Base-by-base conservation (phyloP, 139 green algal genomes). In the Asterochloris erici region DNA sequence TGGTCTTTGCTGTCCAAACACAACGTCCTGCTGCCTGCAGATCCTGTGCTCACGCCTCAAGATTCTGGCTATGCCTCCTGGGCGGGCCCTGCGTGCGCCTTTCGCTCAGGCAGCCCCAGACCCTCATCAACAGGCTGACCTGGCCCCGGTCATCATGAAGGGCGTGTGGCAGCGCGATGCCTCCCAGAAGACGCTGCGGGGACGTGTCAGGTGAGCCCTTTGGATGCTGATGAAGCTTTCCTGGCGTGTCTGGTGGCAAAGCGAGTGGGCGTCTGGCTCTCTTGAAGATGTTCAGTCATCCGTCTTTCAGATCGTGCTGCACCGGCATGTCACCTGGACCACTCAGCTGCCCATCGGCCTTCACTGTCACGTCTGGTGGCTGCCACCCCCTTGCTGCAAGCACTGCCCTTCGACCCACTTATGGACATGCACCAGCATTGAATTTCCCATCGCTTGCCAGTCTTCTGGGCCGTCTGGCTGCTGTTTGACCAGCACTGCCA, bases 31-130 rank as follows among this genome's bases (percentile, higher is more conserved):
- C 61, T 63, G 0, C 21, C 14, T 86, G 54, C 90, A 97, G 87
- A 94, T 97, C 60, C 73, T 97, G 24, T 93, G 86, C 79, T 85
- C 84, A 0, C 90, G 93, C 64, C 85, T 97, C 81, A 93, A 90
- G 76, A 85, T 96, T 24, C 84, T 97, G 74, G 90, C 88, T 0
- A 84, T 91, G 82, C 91, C 93, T 0, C 85, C 87, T 24, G 81
- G 91, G 23, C 84, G 87, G 28, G 82, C 86, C 66, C 81, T 87
- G 62, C 75, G 88, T 79, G 79, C 26, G 27, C 79, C 63, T 0
- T 73, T 74, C 21, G 81, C 64, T 0, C 78, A 71, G 73, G 81
- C 75, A 66, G 73, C 63, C 9, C 47, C 64, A n/a, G 81, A 77
- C 2, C 78, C 82, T 19, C 74, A 84, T 13, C 74, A 83, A 68